A percentile compares a stretch with the other conserved stretches of the same genome.
phyloP scores from a whole-genome alignment of 306 rosid species.

The Quillaja saponaria region DNA sequence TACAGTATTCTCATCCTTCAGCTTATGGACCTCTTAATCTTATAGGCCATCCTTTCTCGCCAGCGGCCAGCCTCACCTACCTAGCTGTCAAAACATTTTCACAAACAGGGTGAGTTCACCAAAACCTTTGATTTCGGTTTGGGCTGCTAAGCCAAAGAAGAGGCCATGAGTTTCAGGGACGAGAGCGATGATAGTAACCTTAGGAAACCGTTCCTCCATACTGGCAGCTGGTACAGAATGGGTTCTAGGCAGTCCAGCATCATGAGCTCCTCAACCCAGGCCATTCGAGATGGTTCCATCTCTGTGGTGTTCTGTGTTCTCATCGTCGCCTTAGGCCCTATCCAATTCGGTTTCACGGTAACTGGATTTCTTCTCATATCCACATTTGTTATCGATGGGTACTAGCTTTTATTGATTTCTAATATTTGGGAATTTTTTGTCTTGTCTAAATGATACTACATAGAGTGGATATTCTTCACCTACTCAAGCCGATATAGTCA shows the following conservation, averaged over 20 bases:
- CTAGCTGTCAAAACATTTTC: neutral
- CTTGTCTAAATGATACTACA: neutral
- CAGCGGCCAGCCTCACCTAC: no score
- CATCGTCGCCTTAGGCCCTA: constrained; percentile 79
- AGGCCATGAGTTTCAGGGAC: constrained; percentile 62
- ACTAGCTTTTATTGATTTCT: neutral
- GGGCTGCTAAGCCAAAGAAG: neutral
- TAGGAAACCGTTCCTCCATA: constrained; percentile 76
- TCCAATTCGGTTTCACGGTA: constrained; percentile 85
- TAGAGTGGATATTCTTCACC: constrained; percentile 86
- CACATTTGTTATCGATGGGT: neutral
- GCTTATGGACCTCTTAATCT: no score
- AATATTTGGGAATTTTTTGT: no score
- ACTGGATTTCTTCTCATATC: neutral
- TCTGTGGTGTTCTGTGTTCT: constrained; percentile 86
- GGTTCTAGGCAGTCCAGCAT: constrained; percentile 70
- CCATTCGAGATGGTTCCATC: constrained; percentile 63
- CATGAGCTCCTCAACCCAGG: constrained; percentile 55
- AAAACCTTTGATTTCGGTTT: neutral
- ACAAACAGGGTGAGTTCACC: neutral
- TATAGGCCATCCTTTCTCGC: no score
- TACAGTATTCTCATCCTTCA: no score
- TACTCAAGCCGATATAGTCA: constrained; percentile 57
- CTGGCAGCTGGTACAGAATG: constrained; percentile 89
- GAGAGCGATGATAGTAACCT: constrained; percentile 59